phyloP scores from a whole-genome alignment of 768 basidiomycete species.

The Pisolithus marmoratus region DNA sequence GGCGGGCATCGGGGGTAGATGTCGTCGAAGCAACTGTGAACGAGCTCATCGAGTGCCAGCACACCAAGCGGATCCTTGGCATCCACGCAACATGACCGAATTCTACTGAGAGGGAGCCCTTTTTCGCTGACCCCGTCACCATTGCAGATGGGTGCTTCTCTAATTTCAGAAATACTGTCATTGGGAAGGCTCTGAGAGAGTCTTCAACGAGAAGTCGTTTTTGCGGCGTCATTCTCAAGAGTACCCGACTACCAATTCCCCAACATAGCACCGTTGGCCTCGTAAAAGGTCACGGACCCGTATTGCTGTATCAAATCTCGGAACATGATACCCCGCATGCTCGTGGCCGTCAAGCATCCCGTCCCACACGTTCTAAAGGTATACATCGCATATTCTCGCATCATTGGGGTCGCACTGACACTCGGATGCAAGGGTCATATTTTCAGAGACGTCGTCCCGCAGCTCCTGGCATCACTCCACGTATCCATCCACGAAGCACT shows the following conservation, averaged over 20 bases:
- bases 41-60: no score
- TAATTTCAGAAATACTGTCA: conserved; percentile 75
- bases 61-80: conserved; percentile 43
- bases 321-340: conserved; percentile 83
- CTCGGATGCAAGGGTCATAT: conserved; percentile 52
- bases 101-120: conserved; percentile 44
- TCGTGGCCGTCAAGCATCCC: conserved; percentile 83
- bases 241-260: conserved; percentile 65
- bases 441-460: conserved; percentile 64
- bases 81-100: conserved; percentile 48
- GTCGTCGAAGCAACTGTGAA: no score
- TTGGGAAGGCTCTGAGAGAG: conserved; percentile 44
- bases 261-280: conserved; percentile 82
- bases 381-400: background rate
- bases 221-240: conserved; percentile 77
- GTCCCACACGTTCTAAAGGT: conserved; percentile 81
- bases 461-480: conserved; percentile 72
- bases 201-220: conserved; percentile 70
- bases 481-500: conserved; percentile 59
- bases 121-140: conserved; percentile 73
- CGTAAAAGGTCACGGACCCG: conserved; percentile 76
- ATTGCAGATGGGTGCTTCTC: conserved; percentile 95
- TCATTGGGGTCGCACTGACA: conserved; percentile 4
- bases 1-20: conserved; percentile 16
- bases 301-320: conserved; percentile 89